Conservation (phyloP, 768 basidiomycete species). For the Boletus eberwhitei region DNA sequence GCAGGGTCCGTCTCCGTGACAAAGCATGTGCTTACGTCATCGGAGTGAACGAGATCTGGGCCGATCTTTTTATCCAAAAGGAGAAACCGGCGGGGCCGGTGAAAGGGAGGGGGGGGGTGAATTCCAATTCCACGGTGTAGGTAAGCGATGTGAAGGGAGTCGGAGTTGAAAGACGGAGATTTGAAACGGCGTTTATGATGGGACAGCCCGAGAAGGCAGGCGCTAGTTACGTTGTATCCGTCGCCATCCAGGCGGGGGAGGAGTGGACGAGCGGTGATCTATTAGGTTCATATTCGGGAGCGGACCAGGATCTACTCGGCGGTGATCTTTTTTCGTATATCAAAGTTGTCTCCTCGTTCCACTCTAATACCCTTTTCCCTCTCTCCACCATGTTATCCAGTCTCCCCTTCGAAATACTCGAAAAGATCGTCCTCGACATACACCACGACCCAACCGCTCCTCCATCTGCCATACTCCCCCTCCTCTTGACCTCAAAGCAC, state of each 20-base stretch:
- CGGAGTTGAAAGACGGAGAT: neutral
- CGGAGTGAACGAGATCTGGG: neutral
- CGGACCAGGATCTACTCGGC: neutral
- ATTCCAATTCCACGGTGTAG: too few species aligned
- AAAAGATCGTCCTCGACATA: constrained; percentile 50
- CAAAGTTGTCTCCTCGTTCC: neutral
- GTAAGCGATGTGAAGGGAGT: too few species aligned
- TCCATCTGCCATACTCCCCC: constrained; percentile 44
- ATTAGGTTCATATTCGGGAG: neutral
- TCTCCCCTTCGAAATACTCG: constrained; percentile 46
- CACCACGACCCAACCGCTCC: neutral
- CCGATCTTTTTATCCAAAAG: neutral
- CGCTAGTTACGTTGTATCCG: too few species aligned
- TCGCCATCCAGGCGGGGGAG: neutral
- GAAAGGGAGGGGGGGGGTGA: too few species aligned
- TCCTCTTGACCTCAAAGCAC: constrained; percentile 43
- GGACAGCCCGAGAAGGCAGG: neutral
- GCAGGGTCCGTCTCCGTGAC: neutral
- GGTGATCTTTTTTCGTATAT: constrained; percentile 15
- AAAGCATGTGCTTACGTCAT: neutral
- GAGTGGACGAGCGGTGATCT: neutral
- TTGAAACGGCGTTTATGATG: constrained; percentile 23
- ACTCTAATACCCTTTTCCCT: constrained; percentile 8
- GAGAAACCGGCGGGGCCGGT: neutral
- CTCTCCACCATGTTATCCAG: constrained; percentile 21